These are phyloP conservation scores for Penicillium samsonianum DNA, from an alignment of 495 filamentous ascomycete genomes.

Conservation along the genomic window DNA sequence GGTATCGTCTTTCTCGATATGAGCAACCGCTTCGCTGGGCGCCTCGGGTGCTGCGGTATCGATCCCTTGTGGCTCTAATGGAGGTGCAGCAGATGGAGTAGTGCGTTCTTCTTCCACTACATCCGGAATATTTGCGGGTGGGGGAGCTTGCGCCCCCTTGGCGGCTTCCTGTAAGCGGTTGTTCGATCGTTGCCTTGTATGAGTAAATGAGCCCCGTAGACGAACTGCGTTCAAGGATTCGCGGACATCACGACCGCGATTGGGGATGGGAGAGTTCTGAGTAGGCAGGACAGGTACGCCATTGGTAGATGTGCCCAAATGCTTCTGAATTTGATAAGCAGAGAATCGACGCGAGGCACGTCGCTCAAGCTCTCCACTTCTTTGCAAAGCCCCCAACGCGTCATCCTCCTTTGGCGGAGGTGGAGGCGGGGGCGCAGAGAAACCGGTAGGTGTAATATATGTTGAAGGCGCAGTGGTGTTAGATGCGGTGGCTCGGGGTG, in stretches of 20 bases:
- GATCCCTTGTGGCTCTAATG: slow-evolving; percentile 35
- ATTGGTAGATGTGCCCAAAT: slow-evolving; percentile 76
- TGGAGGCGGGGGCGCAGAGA: slow-evolving; percentile 69
- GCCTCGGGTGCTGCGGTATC: slow-evolving; percentile 42
- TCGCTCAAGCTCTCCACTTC: slow-evolving; percentile 88
- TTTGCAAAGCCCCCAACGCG: slow-evolving; percentile 85
- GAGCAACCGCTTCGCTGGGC: not conserved
- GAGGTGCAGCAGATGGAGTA: slow-evolving; percentile 30
- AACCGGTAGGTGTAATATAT: slow-evolving; percentile 14
- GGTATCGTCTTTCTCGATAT: slow-evolving; percentile 14
- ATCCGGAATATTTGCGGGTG: slow-evolving; percentile 66
- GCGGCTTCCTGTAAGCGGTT: slow-evolving; percentile 57
- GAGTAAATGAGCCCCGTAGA: slow-evolving; percentile 66
- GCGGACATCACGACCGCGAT: slow-evolving; percentile 81
- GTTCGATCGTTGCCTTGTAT: slow-evolving; percentile 62
- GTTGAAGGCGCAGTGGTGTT: slow-evolving; percentile 34
- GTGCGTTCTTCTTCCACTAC: slow-evolving; percentile 50
- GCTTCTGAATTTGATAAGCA: slow-evolving; percentile 92
- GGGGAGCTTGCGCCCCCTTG: slow-evolving; percentile 47
- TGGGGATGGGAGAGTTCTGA: slow-evolving; percentile 85
- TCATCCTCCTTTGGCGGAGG: slow-evolving; percentile 83
- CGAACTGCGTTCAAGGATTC: slow-evolving; percentile 94
- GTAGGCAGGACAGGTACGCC: slow-evolving; percentile 83
- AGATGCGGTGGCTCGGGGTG: slow-evolving; percentile 39
- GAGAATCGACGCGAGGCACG: slow-evolving; percentile 92